These are phyloP conservation scores for Trichosporon sp. DNA, from an alignment of 1,284 basidiomycete species.

Conservation along the genomic window DNA sequence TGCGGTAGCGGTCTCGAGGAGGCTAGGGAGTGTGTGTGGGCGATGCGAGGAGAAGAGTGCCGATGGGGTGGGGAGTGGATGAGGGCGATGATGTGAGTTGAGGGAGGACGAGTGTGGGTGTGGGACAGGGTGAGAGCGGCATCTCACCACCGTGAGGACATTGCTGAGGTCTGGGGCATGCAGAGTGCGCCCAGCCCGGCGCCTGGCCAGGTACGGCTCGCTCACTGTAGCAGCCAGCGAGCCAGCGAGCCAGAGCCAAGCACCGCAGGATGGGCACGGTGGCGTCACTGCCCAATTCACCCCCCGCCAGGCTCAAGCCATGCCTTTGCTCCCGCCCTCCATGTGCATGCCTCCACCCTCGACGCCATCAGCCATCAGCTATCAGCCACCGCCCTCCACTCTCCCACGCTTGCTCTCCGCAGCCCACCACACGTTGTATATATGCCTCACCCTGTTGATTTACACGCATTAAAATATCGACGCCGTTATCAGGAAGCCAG, in stretches of 20 bases:
- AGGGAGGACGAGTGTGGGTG: neutral
- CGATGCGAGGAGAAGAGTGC: neutral
- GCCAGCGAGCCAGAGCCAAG: neutral
- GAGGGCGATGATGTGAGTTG: neutral
- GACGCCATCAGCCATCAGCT: neutral
- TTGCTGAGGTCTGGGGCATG: neutral
- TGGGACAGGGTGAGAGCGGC: neutral
- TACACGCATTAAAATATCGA: neutral
- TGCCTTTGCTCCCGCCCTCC: neutral
- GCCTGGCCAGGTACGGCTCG: too few relatives aligned
- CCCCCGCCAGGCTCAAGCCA: neutral
- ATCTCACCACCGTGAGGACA: too few relatives aligned
- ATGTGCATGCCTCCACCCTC: neutral
- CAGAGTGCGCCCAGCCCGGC: too few relatives aligned
- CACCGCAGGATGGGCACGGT: neutral
- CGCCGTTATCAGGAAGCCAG: neutral
- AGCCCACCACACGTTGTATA: neutral
- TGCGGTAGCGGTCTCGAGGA: neutral
- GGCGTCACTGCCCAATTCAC: neutral
- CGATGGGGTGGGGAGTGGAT: neutral
- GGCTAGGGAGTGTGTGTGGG: neutral
- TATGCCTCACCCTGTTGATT: neutral
- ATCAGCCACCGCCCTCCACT: neutral
- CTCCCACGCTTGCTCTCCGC: neutral
- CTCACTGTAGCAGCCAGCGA: too few relatives aligned